phyloP scores from a whole-genome alignment of 208 protist species.

The Leishmania aethiopica region DNA sequence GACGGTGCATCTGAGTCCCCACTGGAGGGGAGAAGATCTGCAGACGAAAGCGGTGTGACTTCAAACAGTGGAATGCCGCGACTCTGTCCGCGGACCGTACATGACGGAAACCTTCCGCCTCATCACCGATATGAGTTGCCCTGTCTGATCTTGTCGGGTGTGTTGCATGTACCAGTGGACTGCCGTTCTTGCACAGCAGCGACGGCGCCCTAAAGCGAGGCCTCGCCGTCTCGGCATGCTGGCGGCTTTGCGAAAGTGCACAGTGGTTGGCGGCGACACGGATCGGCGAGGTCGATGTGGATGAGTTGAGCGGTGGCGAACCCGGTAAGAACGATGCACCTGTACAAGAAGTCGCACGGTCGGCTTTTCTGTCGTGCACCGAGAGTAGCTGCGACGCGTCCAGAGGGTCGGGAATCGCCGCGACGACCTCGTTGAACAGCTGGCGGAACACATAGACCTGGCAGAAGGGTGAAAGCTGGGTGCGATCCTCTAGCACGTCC shows the following conservation, averaged over 20 bases:
- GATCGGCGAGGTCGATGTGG: background rate
- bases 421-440: background rate
- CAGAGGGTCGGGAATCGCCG: slow-evolving; percentile 3
- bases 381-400: background rate
- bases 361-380: background rate
- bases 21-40: slow-evolving; percentile 18
- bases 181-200: background rate
- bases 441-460: slow-evolving; percentile 83
- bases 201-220: background rate
- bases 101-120: background rate
- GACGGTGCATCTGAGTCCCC: background rate
- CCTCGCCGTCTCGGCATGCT: background rate
- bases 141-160: background rate
- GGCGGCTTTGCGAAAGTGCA: background rate
- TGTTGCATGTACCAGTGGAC: too few relatives aligned
- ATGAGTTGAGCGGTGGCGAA: background rate
- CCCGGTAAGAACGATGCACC: background rate
- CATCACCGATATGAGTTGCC: background rate
- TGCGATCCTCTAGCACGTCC: slow-evolving; percentile 49
- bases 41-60: slow-evolving; percentile 25
- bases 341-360: background rate
- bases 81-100: too few relatives aligned
- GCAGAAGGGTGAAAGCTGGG: slow-evolving; percentile 53
- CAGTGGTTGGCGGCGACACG: background rate
- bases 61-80: background rate